These are phyloP conservation scores for Lepidium didymum DNA, from an alignment of 345 rosid genomes.

Conservation along the genomic window DNA sequence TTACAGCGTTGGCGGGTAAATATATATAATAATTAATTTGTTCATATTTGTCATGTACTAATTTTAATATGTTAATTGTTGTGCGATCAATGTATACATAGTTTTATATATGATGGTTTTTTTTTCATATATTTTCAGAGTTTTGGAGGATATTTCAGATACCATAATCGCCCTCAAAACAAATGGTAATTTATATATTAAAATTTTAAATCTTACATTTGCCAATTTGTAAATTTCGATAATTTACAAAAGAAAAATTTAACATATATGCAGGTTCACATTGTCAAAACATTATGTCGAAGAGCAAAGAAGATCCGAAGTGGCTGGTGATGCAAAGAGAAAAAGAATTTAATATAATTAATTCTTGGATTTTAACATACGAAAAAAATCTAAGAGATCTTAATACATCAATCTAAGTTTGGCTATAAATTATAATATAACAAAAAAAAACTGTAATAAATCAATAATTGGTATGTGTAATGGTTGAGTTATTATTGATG, in stretches of 20 bases:
- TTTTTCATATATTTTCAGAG: constrained; percentile 17
- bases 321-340: constrained; percentile 36
- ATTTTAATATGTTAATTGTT: neutral
- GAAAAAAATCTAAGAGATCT: constrained; percentile 12
- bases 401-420: constrained; percentile 1
- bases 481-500: neutral
- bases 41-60: neutral
- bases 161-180: constrained; percentile 36
- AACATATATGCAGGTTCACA: constrained; percentile 33
- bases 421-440: neutral
- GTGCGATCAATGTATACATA: neutral
- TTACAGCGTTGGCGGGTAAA: constrained; percentile 44
- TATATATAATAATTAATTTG: neutral
- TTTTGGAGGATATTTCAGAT: constrained; percentile 38
- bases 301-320: constrained; percentile 29
- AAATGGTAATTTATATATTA: neutral
- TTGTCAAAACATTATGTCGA: constrained; percentile 24
- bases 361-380: constrained; percentile 34
- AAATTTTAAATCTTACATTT: neutral
- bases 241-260: too few relatives aligned
- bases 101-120: neutral
- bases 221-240: too few relatives aligned
- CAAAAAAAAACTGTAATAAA: neutral
- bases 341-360: constrained; percentile 31
- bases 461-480: neutral